Conservation (phyloP, 148 eudicot species). For the Chenopodium album region DNA sequence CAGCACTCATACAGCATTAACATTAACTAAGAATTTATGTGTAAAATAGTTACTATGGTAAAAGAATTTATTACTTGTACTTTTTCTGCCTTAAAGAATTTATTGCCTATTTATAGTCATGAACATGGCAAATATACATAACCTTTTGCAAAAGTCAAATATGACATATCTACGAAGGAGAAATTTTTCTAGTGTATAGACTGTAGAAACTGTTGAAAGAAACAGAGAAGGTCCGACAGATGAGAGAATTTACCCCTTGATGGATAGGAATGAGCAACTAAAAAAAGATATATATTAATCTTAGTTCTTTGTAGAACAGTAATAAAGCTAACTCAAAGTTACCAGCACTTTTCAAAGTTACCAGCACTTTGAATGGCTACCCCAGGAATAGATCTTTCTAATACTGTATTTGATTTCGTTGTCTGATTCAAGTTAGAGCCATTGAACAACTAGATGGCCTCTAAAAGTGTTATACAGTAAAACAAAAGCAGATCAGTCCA, state of each 20-base stretch:
- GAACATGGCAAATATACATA: slow-evolving; percentile 2
- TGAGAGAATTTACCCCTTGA: slow-evolving; percentile 16
- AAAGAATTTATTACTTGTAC: slow-evolving; percentile 4
- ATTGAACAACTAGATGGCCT: slow-evolving; percentile 6
- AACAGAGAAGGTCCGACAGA: slow-evolving; percentile 3
- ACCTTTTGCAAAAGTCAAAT: not conserved
- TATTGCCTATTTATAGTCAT: not conserved
- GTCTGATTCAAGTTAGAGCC: slow-evolving; percentile 16
- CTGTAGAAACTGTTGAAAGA: not conserved
- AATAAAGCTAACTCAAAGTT: slow-evolving; percentile 1
- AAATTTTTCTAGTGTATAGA: not conserved
- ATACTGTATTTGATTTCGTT: slow-evolving; percentile 19
- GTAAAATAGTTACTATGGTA: slow-evolving; percentile 3
- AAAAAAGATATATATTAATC: not conserved
- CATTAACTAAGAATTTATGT: not conserved
- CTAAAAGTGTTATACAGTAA: not conserved
- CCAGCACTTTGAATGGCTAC: not conserved
- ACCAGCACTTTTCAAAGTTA: slow-evolving; percentile 7
- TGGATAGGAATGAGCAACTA: slow-evolving; percentile 3
- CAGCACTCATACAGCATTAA: not conserved
- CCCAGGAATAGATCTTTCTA: slow-evolving; percentile 13
- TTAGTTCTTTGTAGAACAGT: not conserved
- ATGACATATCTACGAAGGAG: not conserved
- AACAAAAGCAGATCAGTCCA: slow-evolving; percentile 2
- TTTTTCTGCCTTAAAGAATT: not conserved